A percentile compares a stretch with the other conserved stretches of the same genome.
phyloP scores from a whole-genome alignment of 495 filamentous ascomycete genomes.

The Penicillium waksmanii region DNA sequence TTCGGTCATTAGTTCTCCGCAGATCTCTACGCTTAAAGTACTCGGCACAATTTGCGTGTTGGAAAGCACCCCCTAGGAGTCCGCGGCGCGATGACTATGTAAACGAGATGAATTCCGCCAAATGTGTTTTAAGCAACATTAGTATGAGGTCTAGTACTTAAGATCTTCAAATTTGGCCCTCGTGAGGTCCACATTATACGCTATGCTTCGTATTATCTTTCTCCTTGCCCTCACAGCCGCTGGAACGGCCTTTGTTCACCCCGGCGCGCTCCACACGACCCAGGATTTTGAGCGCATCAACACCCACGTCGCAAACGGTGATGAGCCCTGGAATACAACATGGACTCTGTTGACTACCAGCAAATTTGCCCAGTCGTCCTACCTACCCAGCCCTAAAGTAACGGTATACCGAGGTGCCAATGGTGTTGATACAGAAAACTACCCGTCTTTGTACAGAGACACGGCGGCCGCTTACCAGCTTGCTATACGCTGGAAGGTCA shows the following conservation, averaged over 20 bases:
- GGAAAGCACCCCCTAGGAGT: too few relatives aligned
- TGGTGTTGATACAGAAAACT: slow-evolving; percentile 38
- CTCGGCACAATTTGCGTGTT: too few relatives aligned
- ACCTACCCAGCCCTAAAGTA: slow-evolving; percentile 27
- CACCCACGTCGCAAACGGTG: slow-evolving; percentile 26
- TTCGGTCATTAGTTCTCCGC: too few relatives aligned
- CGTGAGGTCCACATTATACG: too few relatives aligned
- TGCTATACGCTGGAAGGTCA: slow-evolving; percentile 45
- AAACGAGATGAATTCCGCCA: too few relatives aligned
- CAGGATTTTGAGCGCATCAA: slow-evolving; percentile 40
- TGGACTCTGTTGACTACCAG: slow-evolving; percentile 36
- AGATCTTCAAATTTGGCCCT: too few relatives aligned
- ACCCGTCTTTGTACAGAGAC: slow-evolving; percentile 38
- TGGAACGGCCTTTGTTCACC: slow-evolving; percentile 28
- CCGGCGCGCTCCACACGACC: slow-evolving; percentile 43
- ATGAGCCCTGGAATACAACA: slow-evolving; percentile 38
- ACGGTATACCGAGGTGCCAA: slow-evolving; percentile 37
- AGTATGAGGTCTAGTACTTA: too few relatives aligned
- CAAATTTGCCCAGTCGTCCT: slow-evolving; percentile 27
- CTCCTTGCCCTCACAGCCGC: too few relatives aligned
- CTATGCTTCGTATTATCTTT: too few relatives aligned
- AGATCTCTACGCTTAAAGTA: too few relatives aligned
- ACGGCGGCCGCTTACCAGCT: slow-evolving; percentile 42
- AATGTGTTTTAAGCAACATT: too few relatives aligned
- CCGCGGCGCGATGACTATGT: too few relatives aligned